Percentiles rank a stretch among this genome's conserved stretches.
These are phyloP conservation scores for Podospora pseudocomata DNA, from an alignment of 495 filamentous ascomycete species.

Conservation along the genomic window DNA sequence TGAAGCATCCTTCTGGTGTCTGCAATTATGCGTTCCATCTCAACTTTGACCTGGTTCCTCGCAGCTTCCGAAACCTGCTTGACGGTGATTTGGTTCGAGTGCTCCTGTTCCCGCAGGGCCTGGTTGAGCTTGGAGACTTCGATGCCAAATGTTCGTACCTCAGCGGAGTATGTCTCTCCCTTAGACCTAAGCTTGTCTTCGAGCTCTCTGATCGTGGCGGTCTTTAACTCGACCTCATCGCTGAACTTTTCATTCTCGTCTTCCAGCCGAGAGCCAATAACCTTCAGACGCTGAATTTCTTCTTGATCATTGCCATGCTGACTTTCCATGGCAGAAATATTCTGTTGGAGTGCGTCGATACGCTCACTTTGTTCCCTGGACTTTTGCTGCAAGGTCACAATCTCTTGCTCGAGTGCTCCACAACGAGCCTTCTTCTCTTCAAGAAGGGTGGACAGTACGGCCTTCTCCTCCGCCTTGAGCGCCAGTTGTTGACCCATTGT, in stretches of 20 bases:
- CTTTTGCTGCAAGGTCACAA: conserved; percentile 11
- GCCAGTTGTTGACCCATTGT: conserved; percentile 20
- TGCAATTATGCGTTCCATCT: conserved; percentile 15
- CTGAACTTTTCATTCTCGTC: conserved; percentile 11
- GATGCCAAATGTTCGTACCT: conserved; percentile 10
- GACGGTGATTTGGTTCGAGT: background rate
- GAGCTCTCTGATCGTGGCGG: conserved; percentile 15
- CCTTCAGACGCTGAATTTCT: background rate
- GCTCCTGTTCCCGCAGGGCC: conserved; percentile 23
- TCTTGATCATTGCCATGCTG: conserved; percentile 12
- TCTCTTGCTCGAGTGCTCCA: conserved; percentile 10
- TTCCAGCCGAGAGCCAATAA: background rate
- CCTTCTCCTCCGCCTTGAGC: conserved; percentile 25
- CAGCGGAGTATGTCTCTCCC: conserved; percentile 13
- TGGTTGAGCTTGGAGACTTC: conserved; percentile 23
- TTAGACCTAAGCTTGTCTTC: conserved; percentile 18
- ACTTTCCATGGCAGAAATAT: conserved; percentile 13
- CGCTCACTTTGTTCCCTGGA: conserved; percentile 11
- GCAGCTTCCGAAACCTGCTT: conserved; percentile 8
- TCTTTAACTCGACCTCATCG: conserved; percentile 16
- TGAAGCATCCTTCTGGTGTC: conserved; percentile 8
- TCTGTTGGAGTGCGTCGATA: conserved; percentile 23
- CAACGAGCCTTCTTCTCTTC: conserved; percentile 21
- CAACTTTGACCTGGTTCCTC: conserved; percentile 4
- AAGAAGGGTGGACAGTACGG: conserved; percentile 17